Conservation (phyloP, 345 rosid species). For the Gossypium mustelinum region DNA sequence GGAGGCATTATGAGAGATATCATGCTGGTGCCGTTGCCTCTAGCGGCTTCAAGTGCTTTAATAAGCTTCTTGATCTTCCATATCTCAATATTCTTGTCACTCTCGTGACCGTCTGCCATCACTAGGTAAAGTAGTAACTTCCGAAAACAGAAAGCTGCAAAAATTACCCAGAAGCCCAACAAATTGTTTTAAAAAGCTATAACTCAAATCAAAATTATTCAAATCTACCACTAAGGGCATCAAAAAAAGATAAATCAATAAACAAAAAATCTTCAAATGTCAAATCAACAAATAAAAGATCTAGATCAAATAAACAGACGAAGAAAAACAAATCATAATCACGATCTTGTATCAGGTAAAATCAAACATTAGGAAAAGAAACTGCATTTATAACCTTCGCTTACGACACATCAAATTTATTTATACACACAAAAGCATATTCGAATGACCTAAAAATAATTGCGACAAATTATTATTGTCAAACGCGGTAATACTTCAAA, state of each 20-base stretch:
- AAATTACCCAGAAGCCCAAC: not conserved
- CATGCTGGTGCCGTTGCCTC: slow-evolving; percentile 82
- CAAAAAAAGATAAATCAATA: not conserved
- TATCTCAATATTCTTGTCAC: slow-evolving; percentile 63
- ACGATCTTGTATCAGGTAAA: not conserved
- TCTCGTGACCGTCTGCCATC: slow-evolving; percentile 54
- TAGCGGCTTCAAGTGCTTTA: slow-evolving; percentile 62
- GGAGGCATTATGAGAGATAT: slow-evolving; percentile 77
- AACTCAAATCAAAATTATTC: not conserved
- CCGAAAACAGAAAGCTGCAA: not conserved
- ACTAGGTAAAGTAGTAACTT: not conserved
- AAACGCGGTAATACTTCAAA: not conserved
- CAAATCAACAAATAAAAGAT: not conserved
- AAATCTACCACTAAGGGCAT: not conserved
- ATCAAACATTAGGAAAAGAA: not conserved
- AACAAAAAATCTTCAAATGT: not conserved
- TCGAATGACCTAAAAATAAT: not conserved
- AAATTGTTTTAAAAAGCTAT: not conserved
- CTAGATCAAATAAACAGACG: not conserved
- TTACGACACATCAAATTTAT: not conserved
- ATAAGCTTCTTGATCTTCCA: slow-evolving; percentile 74
- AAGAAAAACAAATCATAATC: not conserved
- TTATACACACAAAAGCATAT: not conserved
- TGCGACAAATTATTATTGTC: not conserved
- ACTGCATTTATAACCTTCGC: not conserved